These are phyloP conservation scores for Daldinia bambusicola DNA, from an alignment of 495 filamentous ascomycete genomes.

Conservation along the genomic window DNA sequence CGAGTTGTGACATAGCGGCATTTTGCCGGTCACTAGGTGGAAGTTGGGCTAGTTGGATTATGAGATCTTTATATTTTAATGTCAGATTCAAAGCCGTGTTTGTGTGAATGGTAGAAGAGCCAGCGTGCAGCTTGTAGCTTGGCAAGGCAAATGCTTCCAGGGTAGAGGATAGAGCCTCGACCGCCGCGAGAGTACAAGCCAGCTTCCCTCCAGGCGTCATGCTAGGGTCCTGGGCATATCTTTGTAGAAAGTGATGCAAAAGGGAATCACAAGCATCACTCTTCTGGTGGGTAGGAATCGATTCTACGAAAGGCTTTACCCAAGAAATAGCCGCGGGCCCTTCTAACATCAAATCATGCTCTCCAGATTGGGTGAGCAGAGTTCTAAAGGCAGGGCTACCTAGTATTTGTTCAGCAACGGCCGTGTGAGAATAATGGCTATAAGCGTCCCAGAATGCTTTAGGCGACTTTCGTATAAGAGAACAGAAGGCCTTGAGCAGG, in stretches of 20 bases:
- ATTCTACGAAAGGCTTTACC: constrained; percentile 78
- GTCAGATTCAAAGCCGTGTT: constrained; percentile 62
- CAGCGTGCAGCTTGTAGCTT: constrained; percentile 54
- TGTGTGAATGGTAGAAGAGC: constrained; percentile 61
- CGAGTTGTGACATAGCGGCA: constrained; percentile 54
- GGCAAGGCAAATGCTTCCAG: constrained; percentile 57
- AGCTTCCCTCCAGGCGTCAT: constrained; percentile 52
- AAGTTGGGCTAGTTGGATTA: constrained; percentile 55
- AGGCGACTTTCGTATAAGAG: constrained; percentile 75
- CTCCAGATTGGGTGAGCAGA: constrained; percentile 66
- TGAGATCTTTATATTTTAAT: constrained; percentile 58
- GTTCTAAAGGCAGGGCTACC: constrained; percentile 72
- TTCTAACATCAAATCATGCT: constrained; percentile 64
- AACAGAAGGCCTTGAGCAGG: constrained; percentile 71
- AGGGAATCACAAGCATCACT: constrained; percentile 77
- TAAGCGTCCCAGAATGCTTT: constrained; percentile 88
- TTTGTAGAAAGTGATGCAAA: constrained; percentile 72
- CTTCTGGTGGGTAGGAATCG: constrained; percentile 74
- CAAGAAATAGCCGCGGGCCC: constrained; percentile 70
- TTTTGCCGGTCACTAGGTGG: constrained; percentile 50
- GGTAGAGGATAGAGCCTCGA: constrained; percentile 57
- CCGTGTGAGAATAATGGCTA: constrained; percentile 76
- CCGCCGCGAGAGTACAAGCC: constrained; percentile 58
- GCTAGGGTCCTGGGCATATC: constrained; percentile 63
- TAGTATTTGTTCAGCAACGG: constrained; percentile 80